Base-by-base conservation (phyloP, 75 land plant genomes). In the Cunninghamia lanceolata region DNA sequence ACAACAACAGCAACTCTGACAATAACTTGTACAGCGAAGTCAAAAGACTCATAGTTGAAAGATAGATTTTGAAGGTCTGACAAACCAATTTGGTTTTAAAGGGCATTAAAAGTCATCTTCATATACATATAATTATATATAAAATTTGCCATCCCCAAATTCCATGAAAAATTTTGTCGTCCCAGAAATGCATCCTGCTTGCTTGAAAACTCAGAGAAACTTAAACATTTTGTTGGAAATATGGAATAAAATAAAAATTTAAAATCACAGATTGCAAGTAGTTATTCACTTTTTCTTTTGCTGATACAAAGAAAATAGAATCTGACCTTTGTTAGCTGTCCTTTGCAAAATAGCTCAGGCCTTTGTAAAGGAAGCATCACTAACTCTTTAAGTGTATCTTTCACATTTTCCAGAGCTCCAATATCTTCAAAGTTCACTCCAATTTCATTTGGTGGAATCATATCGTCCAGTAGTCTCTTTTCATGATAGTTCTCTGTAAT, bases 281-380 rank as follows among this genome's bases (percentile, higher is more conserved):
- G 68, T 25, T 63, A 25, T 63, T 63, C 80, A 38, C 9, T 4
- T 38, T 38, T 38, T 14, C 17, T 17, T 16, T 77, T 35, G 39
- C 30, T 28, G 0, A 80, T 43, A 40, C 43, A 50, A 47, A 50
- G 14, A 38, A 5, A 30, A 43, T 59, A 28, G 8, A 13, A 32
- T 8, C 38, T 8, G 42, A 96, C 98, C 96, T 95, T 95, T 80
- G 95, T 92, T 75, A 96, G 86, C 83, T 96, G 97, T 70, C 99
- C 99, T 91, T 93, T 95, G 70, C 91, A 84, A 83, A 97, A 97
- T 13, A 97, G 87, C 73, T 97, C 99, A 39, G 99, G 99, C 86
- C 99, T 90, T 79, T 96, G 98, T 83, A 97, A 88, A 36, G 99
- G 99, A 89, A 97, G 95, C 98, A 97, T 97, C 81, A 97, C 99